These are phyloP conservation scores for Apiospora koreana DNA, from an alignment of 2,329 filamentous ascomycete genomes.

Conservation along the genomic window DNA sequence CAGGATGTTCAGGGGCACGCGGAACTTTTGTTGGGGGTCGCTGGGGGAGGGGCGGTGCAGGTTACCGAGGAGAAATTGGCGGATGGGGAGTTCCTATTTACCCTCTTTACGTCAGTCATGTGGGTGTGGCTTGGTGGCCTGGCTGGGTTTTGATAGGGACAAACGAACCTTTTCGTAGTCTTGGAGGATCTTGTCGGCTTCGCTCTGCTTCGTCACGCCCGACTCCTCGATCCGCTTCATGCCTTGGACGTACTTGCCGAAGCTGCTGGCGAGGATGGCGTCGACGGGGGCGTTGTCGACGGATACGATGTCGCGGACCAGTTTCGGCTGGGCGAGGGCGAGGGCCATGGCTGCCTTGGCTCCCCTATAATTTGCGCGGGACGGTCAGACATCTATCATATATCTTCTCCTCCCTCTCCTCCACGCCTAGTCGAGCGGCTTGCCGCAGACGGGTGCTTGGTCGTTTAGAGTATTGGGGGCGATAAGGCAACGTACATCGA, in stretches of 20 bases:
- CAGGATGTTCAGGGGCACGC: conserved; percentile 75
- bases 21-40: conserved; percentile 66
- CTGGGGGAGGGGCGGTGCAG: conserved; percentile 56
- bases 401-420: background rate
- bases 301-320: conserved; percentile 71
- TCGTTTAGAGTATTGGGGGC: background rate
- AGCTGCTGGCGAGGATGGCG: conserved; percentile 71
- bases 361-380: conserved; percentile 55
- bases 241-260: conserved; percentile 76
- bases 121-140: background rate
- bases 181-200: conserved; percentile 78
- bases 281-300: conserved; percentile 94
- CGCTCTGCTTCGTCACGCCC: conserved; percentile 66
- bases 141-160: background rate
- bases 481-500: conserved; percentile 66
- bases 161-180: conserved; percentile 66
- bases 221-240: conserved; percentile 81
- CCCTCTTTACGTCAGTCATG: background rate
- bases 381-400: background rate
- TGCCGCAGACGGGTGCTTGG: too few relatives aligned
- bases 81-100: conserved; percentile 66
- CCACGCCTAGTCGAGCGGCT: background rate
- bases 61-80: conserved; percentile 92
- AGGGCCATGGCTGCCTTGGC: conserved; percentile 92
- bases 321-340: conserved; percentile 68